These are phyloP conservation scores for Acer saccharum DNA, from an alignment of 345 rosid species.

Conservation along the genomic window DNA sequence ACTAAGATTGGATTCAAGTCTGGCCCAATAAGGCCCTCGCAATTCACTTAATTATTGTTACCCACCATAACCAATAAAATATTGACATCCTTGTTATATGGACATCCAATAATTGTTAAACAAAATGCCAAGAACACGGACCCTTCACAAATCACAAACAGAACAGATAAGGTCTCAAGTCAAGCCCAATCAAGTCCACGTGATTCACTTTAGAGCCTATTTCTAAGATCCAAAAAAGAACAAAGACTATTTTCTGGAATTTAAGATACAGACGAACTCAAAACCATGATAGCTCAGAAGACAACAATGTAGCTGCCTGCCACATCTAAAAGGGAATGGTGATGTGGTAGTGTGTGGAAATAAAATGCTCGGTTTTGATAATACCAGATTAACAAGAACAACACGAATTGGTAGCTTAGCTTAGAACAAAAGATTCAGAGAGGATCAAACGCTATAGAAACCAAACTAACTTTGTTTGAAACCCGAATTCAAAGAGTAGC, in stretches of 20 bases:
- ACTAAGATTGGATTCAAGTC: not conserved
- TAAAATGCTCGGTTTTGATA: not conserved
- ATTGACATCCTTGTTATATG: not conserved
- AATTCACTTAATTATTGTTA: not conserved
- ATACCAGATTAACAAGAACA: not conserved
- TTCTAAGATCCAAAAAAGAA: not conserved
- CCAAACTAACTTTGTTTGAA: not conserved
- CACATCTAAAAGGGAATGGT: not conserved
- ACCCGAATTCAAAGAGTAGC: not conserved
- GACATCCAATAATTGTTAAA: not conserved
- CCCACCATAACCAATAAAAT: not conserved
- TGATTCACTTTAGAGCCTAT: not conserved
- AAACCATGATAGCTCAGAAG: not conserved
- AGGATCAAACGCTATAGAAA: not conserved
- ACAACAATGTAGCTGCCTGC: not conserved
- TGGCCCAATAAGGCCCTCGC: not conserved
- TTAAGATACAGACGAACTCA: not conserved
- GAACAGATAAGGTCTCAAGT: not conserved
- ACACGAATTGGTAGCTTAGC: not conserved
- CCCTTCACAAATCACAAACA: not conserved
- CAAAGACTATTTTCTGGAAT: not conserved
- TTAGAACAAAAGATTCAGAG: not conserved
- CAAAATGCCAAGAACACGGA: not conserved
- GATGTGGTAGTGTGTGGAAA: not conserved
- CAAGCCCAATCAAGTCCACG: slow-evolving; percentile 11